Base-by-base conservation (phyloP, 1,284 basidiomycete species). In the Fomitopsis schrenkii region DNA sequence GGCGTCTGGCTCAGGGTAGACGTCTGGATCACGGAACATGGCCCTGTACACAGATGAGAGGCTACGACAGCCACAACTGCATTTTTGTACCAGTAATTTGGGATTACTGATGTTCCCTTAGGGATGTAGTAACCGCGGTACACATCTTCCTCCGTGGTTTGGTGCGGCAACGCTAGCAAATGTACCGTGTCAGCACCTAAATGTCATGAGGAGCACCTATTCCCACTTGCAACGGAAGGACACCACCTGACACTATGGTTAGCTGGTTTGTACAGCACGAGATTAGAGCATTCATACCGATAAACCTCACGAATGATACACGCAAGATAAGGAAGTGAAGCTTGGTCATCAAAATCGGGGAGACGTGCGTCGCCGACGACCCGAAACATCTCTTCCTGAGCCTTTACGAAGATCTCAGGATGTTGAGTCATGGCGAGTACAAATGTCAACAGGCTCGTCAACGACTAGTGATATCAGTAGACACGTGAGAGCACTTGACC, bases 301-400 rank as follows among this genome's bases (percentile, higher is more conserved):
- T 46, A 46, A 19, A 19, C 62, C 62, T 79, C 77, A 58, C 73
- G 71, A 9, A 76, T 62, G 6, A 75, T 55, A 0, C 72, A 73
- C 12, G 67, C 59, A 12, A 76, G 58, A 58, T 76, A 77, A 1
- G 74, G 72, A 9, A 78, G 63, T 3, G 60, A 50, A 5, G 62
- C 60, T 14, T 65, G 38, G 52, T 78, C 77, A 7, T 59, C 59
- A 40, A 74, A 70, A 8, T 61, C 62, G 0, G 77, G 77, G 5
- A 77, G 59, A 19, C 74, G 64, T 8, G 68, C 57, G 1, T 59
- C 57, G 3, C 72, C 72, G 28, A 75, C 64, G 14, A 76, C 69
- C 0, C 55, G 33, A 57, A 76, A 74, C 15, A 78, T 59, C 57
- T 77, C 73, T n/a, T 60, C 64, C 56, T 75, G 75, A 1, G 75